These are phyloP conservation scores for Epichloe aotearoae DNA, from an alignment of 2,329 filamentous ascomycete species.

Conservation along the genomic window DNA sequence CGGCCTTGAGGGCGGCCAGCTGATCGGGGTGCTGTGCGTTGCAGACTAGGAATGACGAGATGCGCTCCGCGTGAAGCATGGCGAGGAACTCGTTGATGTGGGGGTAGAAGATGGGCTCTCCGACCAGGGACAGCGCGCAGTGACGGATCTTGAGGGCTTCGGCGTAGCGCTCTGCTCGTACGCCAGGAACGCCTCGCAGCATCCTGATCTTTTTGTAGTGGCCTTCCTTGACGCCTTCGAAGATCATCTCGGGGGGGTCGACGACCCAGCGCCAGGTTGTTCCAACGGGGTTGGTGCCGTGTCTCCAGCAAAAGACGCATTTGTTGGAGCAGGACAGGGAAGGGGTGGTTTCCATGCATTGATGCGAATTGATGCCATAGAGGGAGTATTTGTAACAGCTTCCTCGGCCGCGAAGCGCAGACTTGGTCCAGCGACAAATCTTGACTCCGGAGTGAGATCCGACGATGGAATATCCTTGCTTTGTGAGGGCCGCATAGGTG, in stretches of 20 bases:
- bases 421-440: conserved; percentile 98
- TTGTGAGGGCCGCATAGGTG: conserved; percentile 78
- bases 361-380: conserved; percentile 90
- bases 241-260: conserved; percentile 81
- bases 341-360: conserved; percentile 93
- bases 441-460: conserved; percentile 94
- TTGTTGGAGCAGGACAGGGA: conserved; percentile 96
- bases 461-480: conserved; percentile 92
- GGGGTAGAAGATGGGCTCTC: conserved; percentile 97
- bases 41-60: conserved; percentile 91
- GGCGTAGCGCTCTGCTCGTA: conserved; percentile 78
- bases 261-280: conserved; percentile 96
- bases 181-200: conserved; percentile 85
- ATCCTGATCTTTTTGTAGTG: conserved; percentile 98
- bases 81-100: conserved; percentile 86
- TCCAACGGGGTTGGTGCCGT: conserved; percentile 92
- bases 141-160: conserved; percentile 91
- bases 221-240: conserved; percentile 75
- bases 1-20: conserved; percentile 64
- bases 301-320: conserved; percentile 97
- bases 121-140: conserved; percentile 82
- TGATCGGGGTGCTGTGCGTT: conserved; percentile 95
- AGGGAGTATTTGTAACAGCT: conserved; percentile 98
- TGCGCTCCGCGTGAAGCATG: conserved; percentile 73
- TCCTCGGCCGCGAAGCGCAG: conserved; percentile 78